Conservation (phyloP, 495 filamentous ascomycete species). For the Neurospora sp. region DNA sequence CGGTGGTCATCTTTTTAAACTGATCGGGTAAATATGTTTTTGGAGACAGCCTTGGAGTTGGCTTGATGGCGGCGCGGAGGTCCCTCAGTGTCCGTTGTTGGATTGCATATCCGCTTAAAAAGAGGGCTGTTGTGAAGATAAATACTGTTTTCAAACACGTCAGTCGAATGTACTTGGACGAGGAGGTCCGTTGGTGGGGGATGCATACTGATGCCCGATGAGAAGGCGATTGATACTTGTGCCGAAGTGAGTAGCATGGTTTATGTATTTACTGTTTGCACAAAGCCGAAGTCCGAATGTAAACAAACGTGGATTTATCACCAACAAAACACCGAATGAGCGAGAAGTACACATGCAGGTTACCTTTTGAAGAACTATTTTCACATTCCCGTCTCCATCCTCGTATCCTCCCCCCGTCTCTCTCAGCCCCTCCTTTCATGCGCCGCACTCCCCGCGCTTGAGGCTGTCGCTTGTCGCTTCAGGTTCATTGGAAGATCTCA, state of each 20-base stretch:
- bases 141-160: conserved; percentile 23
- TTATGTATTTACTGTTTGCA: background rate
- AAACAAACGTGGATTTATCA: background rate
- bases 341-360: background rate
- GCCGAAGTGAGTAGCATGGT: conserved; percentile 41
- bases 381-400: background rate
- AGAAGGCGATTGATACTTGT: conserved; percentile 42
- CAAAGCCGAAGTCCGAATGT: background rate
- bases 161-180: background rate
- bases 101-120: conserved; percentile 42
- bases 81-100: conserved; percentile 45
- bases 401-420: background rate
- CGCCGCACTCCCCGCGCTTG: background rate
- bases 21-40: conserved; percentile 34
- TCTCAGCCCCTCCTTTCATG: background rate
- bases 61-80: conserved; percentile 37
- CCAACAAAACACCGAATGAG: background rate
- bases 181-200: conserved; percentile 2
- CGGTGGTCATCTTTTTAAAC: conserved; percentile 22
- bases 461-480: background rate
- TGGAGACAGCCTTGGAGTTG: conserved; percentile 26
- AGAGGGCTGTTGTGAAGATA: conserved; percentile 41
- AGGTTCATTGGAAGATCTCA: background rate
- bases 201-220: conserved; percentile 37
- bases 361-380: background rate